These are phyloP conservation scores for Agapanthus africanus DNA, from an alignment of 106 monocot genomes.

Conservation along the genomic window DNA sequence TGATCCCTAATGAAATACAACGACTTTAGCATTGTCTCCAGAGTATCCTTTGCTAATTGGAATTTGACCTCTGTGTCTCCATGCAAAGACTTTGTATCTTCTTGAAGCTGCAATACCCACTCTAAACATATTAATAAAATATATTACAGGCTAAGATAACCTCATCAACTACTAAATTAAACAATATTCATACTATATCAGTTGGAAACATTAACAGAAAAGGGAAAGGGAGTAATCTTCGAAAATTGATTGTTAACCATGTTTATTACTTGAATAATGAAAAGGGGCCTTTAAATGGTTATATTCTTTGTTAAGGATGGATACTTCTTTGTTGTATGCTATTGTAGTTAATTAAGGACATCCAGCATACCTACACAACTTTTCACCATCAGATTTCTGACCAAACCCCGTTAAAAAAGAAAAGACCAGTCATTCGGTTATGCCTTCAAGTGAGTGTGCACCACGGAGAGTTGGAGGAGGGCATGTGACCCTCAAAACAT, in stretches of 20 bases:
- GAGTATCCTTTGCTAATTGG: conserved; percentile 50
- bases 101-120: conserved; percentile 43
- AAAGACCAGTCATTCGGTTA: too few species aligned
- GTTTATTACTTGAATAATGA: not conserved
- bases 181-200: not conserved
- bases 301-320: not conserved
- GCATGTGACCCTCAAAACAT: too few species aligned
- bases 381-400: not conserved
- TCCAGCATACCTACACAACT: not conserved
- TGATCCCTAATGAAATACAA: conserved; percentile 60
- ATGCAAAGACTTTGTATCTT: conserved; percentile 22
- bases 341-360: not conserved
- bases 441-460: too few species aligned
- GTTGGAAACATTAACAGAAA: not conserved
- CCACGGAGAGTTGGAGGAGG: too few species aligned
- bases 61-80: conserved; percentile 48
- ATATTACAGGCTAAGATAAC: not conserved
- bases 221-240: not conserved
- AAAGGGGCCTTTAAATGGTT: not conserved
- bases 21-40: conserved; percentile 55
- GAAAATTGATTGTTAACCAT: not conserved
- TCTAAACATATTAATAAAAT: not conserved
- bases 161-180: not conserved
- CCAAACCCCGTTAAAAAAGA: too few species aligned
- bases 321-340: not conserved